Percentiles rank a stretch among this genome's conserved stretches.
Conservation (phyloP, 1,284 basidiomycete species). For the Ganoderma lucidum region DNA sequence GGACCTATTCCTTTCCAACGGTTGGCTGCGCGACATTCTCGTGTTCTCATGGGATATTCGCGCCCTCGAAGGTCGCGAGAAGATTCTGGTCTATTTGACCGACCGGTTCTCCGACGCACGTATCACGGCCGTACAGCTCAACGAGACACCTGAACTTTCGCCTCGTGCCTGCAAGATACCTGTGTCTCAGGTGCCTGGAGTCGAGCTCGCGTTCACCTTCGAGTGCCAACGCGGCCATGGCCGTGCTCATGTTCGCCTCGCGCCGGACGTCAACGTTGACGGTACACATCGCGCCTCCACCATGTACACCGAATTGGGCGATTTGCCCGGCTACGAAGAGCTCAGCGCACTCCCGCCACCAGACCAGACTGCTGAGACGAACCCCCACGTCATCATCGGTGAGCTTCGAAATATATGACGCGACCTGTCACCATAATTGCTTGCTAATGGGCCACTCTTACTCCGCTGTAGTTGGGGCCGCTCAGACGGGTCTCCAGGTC, state of each 20-base stretch:
- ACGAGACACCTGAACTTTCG: slow-evolving; percentile 37
- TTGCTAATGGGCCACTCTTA: neutral
- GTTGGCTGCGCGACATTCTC: slow-evolving; percentile 66
- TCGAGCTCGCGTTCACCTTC: slow-evolving; percentile 48
- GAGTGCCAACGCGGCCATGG: slow-evolving; percentile 48
- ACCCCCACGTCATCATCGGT: slow-evolving; percentile 24
- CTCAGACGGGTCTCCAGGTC: slow-evolving; percentile 59
- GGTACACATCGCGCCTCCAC: slow-evolving; percentile 35
- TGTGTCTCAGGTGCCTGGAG: slow-evolving; percentile 25
- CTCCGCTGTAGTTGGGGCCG: slow-evolving; percentile 53
- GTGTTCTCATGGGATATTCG: slow-evolving; percentile 71
- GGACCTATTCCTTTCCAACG: slow-evolving; percentile 50
- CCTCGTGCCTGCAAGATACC: slow-evolving; percentile 37
- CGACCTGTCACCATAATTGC: neutral
- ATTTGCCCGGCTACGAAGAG: slow-evolving; percentile 45
- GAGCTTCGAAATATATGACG: neutral
- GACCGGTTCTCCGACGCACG: slow-evolving; percentile 40
- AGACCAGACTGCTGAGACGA: slow-evolving; percentile 30
- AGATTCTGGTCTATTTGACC: slow-evolving; percentile 52
- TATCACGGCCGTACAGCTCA: slow-evolving; percentile 42
- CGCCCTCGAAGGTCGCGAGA: slow-evolving; percentile 53
- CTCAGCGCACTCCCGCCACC: slow-evolving; percentile 18
- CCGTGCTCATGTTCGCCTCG: slow-evolving; percentile 48
- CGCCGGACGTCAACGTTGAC: slow-evolving; percentile 25
- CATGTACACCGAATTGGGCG: slow-evolving; percentile 39